These are phyloP conservation scores for Galerina sulciceps DNA, from an alignment of 768 basidiomycete genomes.

Conservation along the genomic window DNA sequence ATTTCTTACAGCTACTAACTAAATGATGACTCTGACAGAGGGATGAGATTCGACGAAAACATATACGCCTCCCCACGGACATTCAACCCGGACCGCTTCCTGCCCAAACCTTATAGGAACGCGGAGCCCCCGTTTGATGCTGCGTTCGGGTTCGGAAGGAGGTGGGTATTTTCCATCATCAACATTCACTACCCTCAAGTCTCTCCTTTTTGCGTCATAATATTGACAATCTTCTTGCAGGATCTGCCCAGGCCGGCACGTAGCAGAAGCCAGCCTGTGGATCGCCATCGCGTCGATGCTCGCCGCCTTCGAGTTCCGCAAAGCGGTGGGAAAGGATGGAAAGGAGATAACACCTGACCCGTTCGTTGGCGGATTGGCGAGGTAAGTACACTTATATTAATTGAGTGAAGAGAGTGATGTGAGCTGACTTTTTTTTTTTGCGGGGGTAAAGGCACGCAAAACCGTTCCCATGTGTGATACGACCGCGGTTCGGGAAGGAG, in stretches of 20 bases:
- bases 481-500: too few species aligned
- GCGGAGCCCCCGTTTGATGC: slow-evolving; percentile 19
- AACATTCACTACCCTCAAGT: too few species aligned
- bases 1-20: too few species aligned
- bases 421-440: too few species aligned
- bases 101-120: neutral
- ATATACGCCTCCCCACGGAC: neutral
- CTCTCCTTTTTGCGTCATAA: too few species aligned
- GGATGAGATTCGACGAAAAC: slow-evolving; percentile 2
- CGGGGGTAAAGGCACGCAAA: too few species aligned
- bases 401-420: too few species aligned
- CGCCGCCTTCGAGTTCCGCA: slow-evolving; percentile 29
- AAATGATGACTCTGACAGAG: neutral
- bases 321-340: neutral
- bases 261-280: slow-evolving; percentile 46
- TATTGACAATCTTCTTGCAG: slow-evolving; percentile 1
- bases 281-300: slow-evolving; percentile 29
- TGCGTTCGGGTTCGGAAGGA: slow-evolving; percentile 32
- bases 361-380: too few species aligned
- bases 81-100: slow-evolving; percentile 1
- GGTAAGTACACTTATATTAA: too few species aligned
- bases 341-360: too few species aligned
- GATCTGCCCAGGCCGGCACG: slow-evolving; percentile 43
- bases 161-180: slow-evolving; percentile 13
- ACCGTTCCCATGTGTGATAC: too few species aligned